phyloP scores from a whole-genome alignment of 371 early-diverging fungal species.

The Sanchytrium tribonematis region DNA sequence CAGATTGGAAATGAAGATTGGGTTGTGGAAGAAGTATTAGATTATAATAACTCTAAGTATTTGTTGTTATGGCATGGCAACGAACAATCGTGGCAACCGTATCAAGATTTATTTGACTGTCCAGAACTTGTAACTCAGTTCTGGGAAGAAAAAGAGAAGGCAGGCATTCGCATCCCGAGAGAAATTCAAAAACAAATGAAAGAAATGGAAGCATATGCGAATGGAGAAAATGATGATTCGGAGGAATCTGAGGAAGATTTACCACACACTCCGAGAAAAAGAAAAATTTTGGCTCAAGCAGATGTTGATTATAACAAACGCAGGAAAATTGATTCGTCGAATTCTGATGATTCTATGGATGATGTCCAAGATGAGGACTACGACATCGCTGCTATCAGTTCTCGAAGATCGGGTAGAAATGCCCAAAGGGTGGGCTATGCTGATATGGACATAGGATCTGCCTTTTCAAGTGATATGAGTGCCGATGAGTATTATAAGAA shows the following conservation, averaged over 20 bases:
- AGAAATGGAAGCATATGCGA: neutral
- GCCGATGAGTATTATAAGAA: neutral
- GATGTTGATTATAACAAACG: too few relatives aligned
- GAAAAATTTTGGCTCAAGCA: too few relatives aligned
- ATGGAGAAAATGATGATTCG: neutral
- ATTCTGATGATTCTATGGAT: neutral
- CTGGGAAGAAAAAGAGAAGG: neutral
- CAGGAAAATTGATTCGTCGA: neutral
- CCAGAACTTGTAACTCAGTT: neutral
- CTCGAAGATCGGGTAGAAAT: too few relatives aligned
- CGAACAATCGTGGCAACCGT: neutral
- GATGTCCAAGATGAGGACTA: neutral
- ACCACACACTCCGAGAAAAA: neutral
- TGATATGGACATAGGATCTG: neutral
- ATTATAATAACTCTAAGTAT: neutral
- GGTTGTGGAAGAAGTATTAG: neutral
- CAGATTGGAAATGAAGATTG: neutral
- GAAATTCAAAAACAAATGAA: neutral
- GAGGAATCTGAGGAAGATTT: neutral
- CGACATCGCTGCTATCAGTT: too few relatives aligned
- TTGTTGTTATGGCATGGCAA: neutral
- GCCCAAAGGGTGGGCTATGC: neutral
- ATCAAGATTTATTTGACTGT: constrained; percentile 1
- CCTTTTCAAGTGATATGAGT: neutral
- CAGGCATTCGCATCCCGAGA: neutral